A percentile compares a stretch with the other conserved stretches of the same genome.
These are phyloP conservation scores for Barbarea vulgaris DNA, from an alignment of 345 rosid genomes.

Conservation along the genomic window DNA sequence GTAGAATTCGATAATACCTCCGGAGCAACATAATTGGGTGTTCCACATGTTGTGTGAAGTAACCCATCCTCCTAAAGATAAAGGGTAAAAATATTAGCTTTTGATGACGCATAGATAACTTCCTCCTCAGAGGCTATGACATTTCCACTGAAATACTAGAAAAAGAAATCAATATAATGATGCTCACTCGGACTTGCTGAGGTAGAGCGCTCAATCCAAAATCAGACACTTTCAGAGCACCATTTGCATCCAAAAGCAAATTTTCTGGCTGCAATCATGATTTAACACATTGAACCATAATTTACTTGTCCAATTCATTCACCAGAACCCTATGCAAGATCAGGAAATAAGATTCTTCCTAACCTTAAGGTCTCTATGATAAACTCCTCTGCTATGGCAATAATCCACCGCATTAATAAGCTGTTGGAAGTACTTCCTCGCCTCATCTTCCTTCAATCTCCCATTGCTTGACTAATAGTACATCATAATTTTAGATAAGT, in stretches of 20 bases:
- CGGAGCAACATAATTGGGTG: conserved; percentile 99
- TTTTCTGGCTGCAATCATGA: conserved; percentile 81
- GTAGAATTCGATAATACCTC: conserved; percentile 62
- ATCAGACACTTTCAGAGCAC: conserved; percentile 88
- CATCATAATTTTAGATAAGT: background rate
- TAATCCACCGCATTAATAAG: conserved; percentile 97
- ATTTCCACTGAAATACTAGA: background rate
- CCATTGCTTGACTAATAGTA: conserved; percentile 87
- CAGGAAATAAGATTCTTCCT: background rate
- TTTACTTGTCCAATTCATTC: background rate
- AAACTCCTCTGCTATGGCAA: conserved; percentile 96
- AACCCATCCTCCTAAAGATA: conserved; percentile 84
- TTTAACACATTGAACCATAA: conserved; percentile 1
- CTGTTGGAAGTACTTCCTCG: conserved; percentile 92
- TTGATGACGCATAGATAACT: background rate
- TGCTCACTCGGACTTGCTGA: conserved; percentile 96
- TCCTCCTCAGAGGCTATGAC: background rate
- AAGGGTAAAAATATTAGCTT: conserved; percentile 27
- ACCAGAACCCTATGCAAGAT: conserved; percentile 6
- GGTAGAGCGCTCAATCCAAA: conserved; percentile 98
- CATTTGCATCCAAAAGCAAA: conserved; percentile 85
- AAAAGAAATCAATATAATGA: background rate
- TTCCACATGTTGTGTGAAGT: conserved; percentile 98
- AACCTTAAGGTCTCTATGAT: conserved; percentile 94
- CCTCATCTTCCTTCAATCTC: conserved; percentile 93